These are phyloP conservation scores for Brasilioporus rufonigricans DNA, from an alignment of 768 basidiomycete genomes.

Conservation along the genomic window DNA sequence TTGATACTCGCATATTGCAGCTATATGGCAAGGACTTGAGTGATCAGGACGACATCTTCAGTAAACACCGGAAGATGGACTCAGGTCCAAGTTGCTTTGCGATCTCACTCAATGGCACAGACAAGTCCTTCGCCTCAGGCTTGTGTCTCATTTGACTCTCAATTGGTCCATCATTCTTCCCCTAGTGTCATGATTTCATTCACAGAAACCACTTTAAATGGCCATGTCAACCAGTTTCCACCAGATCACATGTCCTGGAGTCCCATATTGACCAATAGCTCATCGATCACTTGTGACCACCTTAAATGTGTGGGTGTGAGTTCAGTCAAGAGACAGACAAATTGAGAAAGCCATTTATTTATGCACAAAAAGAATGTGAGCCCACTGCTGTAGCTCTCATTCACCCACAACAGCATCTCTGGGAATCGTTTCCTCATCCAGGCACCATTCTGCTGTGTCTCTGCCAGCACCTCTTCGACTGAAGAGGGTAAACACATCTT, in stretches of 20 bases:
- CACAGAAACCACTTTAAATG: slow-evolving; percentile 50
- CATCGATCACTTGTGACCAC: slow-evolving; percentile 61
- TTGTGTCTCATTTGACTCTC: neutral
- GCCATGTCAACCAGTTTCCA: slow-evolving; percentile 67
- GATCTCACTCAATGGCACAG: neutral
- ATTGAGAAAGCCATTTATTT: neutral
- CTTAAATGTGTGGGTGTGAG: slow-evolving; percentile 31
- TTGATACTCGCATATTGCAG: too few relatives aligned
- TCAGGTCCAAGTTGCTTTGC: neutral
- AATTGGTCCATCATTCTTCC: slow-evolving; percentile 40
- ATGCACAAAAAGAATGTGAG: slow-evolving; percentile 55
- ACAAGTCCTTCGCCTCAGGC: neutral
- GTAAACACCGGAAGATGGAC: neutral
- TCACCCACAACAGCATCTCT: slow-evolving; percentile 43
- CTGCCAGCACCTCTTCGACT: slow-evolving; percentile 43
- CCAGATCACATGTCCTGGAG: slow-evolving; percentile 51
- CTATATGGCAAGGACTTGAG: neutral
- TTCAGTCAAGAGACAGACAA: neutral
- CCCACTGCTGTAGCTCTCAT: slow-evolving; percentile 50
- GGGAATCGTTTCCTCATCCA: slow-evolving; percentile 60
- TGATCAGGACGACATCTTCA: neutral
- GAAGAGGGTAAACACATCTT: slow-evolving; percentile 47
- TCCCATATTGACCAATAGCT: slow-evolving; percentile 61
- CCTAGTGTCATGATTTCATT: slow-evolving; percentile 46
- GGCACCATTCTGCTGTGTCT: slow-evolving; percentile 43